Evolutionary conservation across 176 grass and related monocot species (phyloP), one percentile per base, ranked within the genome.

Genomic region (Paspalum notatum): DNA sequence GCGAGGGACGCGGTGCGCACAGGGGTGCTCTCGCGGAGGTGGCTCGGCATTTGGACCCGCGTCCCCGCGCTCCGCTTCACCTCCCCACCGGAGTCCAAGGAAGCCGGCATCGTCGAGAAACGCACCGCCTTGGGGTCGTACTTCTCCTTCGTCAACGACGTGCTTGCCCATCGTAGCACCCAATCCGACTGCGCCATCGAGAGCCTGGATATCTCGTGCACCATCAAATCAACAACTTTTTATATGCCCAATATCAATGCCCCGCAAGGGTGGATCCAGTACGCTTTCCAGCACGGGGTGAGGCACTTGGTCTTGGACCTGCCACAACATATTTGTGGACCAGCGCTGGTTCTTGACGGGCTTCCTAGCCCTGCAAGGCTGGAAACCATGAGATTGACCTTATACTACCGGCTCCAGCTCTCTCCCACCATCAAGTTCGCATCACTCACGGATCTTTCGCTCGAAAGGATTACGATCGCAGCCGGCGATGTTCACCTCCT

Each of bases 11-110:
- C n/a, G 20, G n/a, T 60, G 54, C 73, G 73, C 12, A 56, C 54
- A 38, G 8, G n/a, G 39, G 55, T 54, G n/a, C 51, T 76, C n/a
- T 76, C 54, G 7, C 54, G 73, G 54, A n/a, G 40, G 54, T 76
- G 73, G 73, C 2, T 3, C 39, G 20, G 12, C n/a, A 39, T 76
- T 40, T 56, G 38, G 39, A 22, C 21, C 21, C 56, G 55, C 55
- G 74, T 62, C 56, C 41, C 55, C 8, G 5, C 18, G n/a, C 56
- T 76, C 40, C 13, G 39, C n/a, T 76, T 76, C 74, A 1, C 4
- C 40, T 45, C 39, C 12, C 41, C 14, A 13, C 8, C 20, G 21
- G 16, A 8, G 21, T 3, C 13, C 16, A 0, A 4, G 53, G 20
- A 50, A 15, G 9, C 8, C 16, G 9, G 0, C 25, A 1, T 0